Base-by-base conservation (phyloP, 1,284 basidiomycete species). In the Wolfiporia cocos region DNA sequence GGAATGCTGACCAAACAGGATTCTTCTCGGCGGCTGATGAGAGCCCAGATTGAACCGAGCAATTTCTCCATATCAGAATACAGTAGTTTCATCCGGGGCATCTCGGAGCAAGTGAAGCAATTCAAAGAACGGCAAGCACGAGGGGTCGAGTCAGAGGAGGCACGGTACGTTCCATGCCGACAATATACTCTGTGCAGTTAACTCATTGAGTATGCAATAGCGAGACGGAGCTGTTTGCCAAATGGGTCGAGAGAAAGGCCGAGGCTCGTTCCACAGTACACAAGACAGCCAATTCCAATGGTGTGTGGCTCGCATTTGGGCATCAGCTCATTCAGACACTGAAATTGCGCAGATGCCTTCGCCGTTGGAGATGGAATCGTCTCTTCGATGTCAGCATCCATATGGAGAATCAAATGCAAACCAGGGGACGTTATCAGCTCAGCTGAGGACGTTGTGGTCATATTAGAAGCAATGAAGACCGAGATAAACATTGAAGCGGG, bases 391-490 rank as follows among this genome's bases (percentile, higher is more conserved):
- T 68, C 72, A 7, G 79, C 76, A 0, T 67, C 68, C 9, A 59
- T 85, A 6, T 81, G 74, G 78, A 82, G 78, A 55, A 68, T 83
- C 44, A 64, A 64, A 18, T 68, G 66, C 30, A 50, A 49, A 12
- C 61, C 52, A 2, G 77, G 75, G 5, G 71, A 79, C 37, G 49
- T 54, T 0, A 65, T 84, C 29, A 47, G 59, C 10, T 63, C 67
- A 1, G 62, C 64, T 0, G 72, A 74, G 9, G 68, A 79, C 24
- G 65, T 74, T 14, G 49, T 84, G 35, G 50, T 77, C 4, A 66
- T 85, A 18, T 65, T 86, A 14, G 81, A 85, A 56, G 81, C 83
- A 0, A 86, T 86, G 84, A 86, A 87, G 63, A 83, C 76, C 4
- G 82, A 85, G 55, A 71, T 80, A 32, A 64, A 66, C 12, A 51